Base-by-base conservation (phyloP, 2,329 filamentous ascomycete species). In the Botryotinia globosa region DNA sequence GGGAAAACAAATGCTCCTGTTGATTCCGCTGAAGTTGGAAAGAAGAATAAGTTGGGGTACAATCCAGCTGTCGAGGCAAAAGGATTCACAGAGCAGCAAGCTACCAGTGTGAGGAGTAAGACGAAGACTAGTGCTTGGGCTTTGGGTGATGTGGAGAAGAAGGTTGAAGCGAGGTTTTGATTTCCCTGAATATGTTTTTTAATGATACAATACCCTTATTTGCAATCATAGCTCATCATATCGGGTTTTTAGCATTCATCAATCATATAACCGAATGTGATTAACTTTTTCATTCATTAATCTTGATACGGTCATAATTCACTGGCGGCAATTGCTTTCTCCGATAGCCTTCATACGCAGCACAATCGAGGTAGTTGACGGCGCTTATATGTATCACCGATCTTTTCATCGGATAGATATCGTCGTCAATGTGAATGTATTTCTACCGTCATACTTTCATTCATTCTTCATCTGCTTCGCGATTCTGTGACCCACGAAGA, bases 21-120 rank as follows among this genome's bases (percentile, higher is more conserved):
- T 7, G 86, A 88, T 32, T 89, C 88, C 69, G 87, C 85, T 6
- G 86, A 88, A 64, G 87, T 97, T 14, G 92, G 86, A 2, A 88
- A 86, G 84, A 81, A 83, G 74, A 94, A 87, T 71, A 87, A 88
- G 66, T 83, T 97, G 32, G 94, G 94, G 0, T 98, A 98, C 80
- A 98, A 98, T 81, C 95, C 95, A 32, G 95, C 95, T 5, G 91
- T 94, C 8, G 90, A 92, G 82, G 95, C 95, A 22, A 94, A 91
- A 85, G 94, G 94, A 1, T 97, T 97, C 82, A 97, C 94, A 0
- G 87, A 87, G 74, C 89, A 86, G 76, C 94, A 98, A 84, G 91
- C 90, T 74, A 84, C 83, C 58, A 87, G 89, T 34, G 88, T 94
- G 77, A 91, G 92, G 80, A 94, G 91, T 85, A 91, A 87, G 82